Conservation (phyloP, 2,329 filamentous ascomycete genomes). For the Ascosphaera aggregata region DNA sequence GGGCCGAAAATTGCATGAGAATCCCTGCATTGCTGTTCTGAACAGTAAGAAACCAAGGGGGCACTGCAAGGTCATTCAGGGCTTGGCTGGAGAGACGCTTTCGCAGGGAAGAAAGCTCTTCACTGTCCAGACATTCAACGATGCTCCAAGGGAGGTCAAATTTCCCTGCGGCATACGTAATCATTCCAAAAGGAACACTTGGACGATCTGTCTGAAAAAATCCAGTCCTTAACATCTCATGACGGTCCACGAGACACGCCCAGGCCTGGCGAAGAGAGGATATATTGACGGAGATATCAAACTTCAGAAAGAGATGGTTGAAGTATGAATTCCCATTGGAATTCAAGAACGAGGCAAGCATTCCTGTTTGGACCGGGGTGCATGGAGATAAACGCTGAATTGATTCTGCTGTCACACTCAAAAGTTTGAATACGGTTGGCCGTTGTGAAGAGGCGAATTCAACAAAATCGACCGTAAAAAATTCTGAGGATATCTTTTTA, state of each 20-base stretch:
- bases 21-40: conserved; percentile 10
- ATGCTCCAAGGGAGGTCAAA: conserved; percentile 20
- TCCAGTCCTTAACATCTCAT: conserved; percentile 55
- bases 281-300: conserved; percentile 15
- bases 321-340: conserved; percentile 49
- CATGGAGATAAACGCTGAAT: conserved; percentile 48
- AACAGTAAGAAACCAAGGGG: conserved; percentile 40
- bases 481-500: conserved; percentile 1
- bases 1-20: conserved; percentile 30
- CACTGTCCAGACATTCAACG: neutral
- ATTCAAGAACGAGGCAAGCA: conserved; percentile 50
- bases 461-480: conserved; percentile 23
- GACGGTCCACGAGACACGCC: conserved; percentile 26
- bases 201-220: conserved; percentile 40
- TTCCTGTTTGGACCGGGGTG: conserved; percentile 55
- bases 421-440: conserved; percentile 10
- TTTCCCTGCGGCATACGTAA: conserved; percentile 27
- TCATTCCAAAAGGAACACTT: conserved; percentile 47
- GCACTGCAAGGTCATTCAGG: conserved; percentile 21
- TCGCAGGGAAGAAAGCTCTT: neutral
- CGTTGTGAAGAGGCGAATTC: conserved; percentile 26
- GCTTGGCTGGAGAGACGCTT: neutral
- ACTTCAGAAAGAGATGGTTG: conserved; percentile 42
- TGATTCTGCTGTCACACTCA: conserved; percentile 11
- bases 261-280: conserved; percentile 33